Evolutionary conservation across 495 filamentous ascomycete genomes (phyloP), one percentile per base, ranked within the genome.

Genomic region (Aspergillus funiculosus): DNA sequence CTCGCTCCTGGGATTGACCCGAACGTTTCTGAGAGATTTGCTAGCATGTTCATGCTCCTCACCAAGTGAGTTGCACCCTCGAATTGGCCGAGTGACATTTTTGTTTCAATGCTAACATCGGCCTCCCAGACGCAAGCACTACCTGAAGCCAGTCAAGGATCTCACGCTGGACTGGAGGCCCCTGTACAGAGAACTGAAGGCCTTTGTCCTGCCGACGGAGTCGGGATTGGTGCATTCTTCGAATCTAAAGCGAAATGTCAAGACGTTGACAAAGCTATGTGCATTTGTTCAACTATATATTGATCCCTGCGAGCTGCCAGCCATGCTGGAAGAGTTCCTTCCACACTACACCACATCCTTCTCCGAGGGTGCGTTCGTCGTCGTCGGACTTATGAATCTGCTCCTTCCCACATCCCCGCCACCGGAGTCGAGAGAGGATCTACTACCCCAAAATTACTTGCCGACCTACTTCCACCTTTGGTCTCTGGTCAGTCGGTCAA

Each of bases 291-390:
- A 94, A 59, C 71, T 86, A 17, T 99, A 94, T 62, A 89, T 97
- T 58, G 87, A 99, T 56, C 89, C 92, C 1, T 76, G 75, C 56
- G 89, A 94, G 54, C 75, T 91, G 20, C 80, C 85, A 25, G 82
- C 76, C 8, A 94, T 99, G 73, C 69, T 97, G n/a, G 83, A 95
- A 38, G 94, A 99, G 62, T 76, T 97, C 25, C 72, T 97, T 17
- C 94, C 91, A n/a, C 94, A 81, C 62, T 99, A 94, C 68, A 94
- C 83, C 47, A 94, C 89, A 13, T 95, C 91, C 0, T 90, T 90
- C 61, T 78, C 89, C 11, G 81, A 92, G 61, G 82, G 84, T 47
- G 91, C 87, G 28, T 97, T 87, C 58, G 85, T 94, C 42, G 90
- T 95, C 1, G 77, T 83, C 15, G 89, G 88, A 4, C 61, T 89